A percentile compares a stretch with the other conserved stretches of the same genome.
Evolutionary conservation across 2,329 filamentous ascomycete genomes (phyloP).

Genomic region (Trematosphaeria pertusa): DNA sequence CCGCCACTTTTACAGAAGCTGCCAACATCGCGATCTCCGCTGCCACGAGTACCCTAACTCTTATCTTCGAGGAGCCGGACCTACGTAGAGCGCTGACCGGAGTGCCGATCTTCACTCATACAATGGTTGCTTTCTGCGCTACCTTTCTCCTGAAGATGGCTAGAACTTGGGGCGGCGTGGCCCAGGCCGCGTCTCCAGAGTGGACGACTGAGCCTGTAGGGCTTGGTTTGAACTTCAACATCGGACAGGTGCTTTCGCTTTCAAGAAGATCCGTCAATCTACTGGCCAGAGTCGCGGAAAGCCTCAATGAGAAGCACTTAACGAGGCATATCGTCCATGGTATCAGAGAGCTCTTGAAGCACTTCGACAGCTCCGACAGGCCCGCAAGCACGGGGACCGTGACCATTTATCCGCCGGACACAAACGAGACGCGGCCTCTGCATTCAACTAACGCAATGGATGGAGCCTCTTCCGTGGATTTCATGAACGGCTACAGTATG

Average conservation of each 20-base stretch:
- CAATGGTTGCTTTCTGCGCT: conserved; percentile 61
- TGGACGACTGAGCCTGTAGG: conserved; percentile 33
- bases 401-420: conserved; percentile 29
- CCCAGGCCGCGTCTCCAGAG: conserved; percentile 34
- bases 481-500: conserved; percentile 30
- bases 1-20: too few species aligned
- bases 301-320: conserved; percentile 39
- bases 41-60: conserved; percentile 54
- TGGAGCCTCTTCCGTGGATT: conserved; percentile 3
- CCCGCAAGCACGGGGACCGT: conserved; percentile 16
- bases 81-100: conserved; percentile 52
- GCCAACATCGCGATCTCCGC: conserved; percentile 54
- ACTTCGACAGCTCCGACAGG: conserved; percentile 32
- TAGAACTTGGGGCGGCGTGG: conserved; percentile 51
- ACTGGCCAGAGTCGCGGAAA: conserved; percentile 32
- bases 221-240: conserved; percentile 41
- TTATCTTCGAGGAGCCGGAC: conserved; percentile 55
- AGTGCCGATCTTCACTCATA: conserved; percentile 60
- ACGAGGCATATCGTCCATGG: conserved; percentile 39
- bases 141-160: conserved; percentile 60
- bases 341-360: conserved; percentile 34
- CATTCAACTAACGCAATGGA: conserved; percentile 5
- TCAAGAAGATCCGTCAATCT: conserved; percentile 34
- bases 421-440: conserved; percentile 20
- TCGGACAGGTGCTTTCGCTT: conserved; percentile 35